These are phyloP conservation scores for Leishmania mexicana DNA, from an alignment of 208 protist species.

Conservation along the genomic window DNA sequence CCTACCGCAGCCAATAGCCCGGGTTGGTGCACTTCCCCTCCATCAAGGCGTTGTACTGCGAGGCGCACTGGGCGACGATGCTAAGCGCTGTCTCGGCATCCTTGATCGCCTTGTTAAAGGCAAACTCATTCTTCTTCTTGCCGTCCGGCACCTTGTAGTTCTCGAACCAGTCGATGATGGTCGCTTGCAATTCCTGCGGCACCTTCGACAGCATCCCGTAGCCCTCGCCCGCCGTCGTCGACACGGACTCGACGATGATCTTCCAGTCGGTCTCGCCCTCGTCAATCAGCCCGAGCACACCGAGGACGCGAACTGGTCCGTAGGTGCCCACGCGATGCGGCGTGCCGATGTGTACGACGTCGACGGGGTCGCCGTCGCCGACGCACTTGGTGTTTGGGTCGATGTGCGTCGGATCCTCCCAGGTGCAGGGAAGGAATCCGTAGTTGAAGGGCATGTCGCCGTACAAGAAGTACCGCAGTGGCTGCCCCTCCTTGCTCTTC, in stretches of 20 bases:
- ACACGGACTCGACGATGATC: constrained; percentile 63
- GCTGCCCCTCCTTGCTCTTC: constrained; percentile 50
- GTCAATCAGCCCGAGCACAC: constrained; percentile 90
- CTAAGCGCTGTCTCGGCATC: constrained; percentile 60
- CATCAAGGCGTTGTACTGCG: constrained; percentile 64
- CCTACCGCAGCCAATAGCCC: constrained; percentile 63
- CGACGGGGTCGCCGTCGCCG: constrained; percentile 92
- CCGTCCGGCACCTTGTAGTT: constrained; percentile 95
- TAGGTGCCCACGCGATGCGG: constrained; percentile 44
- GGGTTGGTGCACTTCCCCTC: constrained; percentile 34
- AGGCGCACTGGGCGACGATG: constrained; percentile 59
- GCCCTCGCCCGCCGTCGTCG: constrained; percentile 20
- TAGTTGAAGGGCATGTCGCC: constrained; percentile 95
- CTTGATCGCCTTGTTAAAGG: constrained; percentile 64
- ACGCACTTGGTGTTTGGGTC: constrained; percentile 60
- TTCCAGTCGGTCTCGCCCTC: constrained; percentile 95
- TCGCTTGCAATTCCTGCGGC: constrained; percentile 43
- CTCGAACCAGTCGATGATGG: constrained; percentile 87
- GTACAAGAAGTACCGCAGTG: constrained; percentile 84
- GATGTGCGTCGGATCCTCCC: constrained; percentile 72
- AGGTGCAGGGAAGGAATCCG: constrained; percentile 95
- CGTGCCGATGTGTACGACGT: constrained; percentile 84
- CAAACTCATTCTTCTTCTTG: constrained; percentile 89
- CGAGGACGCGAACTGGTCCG: constrained; percentile 80
- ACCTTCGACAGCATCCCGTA: constrained; percentile 61